phyloP scores from a whole-genome alignment of 805 yeast genomes.

The Lipomyces oligophaga region DNA sequence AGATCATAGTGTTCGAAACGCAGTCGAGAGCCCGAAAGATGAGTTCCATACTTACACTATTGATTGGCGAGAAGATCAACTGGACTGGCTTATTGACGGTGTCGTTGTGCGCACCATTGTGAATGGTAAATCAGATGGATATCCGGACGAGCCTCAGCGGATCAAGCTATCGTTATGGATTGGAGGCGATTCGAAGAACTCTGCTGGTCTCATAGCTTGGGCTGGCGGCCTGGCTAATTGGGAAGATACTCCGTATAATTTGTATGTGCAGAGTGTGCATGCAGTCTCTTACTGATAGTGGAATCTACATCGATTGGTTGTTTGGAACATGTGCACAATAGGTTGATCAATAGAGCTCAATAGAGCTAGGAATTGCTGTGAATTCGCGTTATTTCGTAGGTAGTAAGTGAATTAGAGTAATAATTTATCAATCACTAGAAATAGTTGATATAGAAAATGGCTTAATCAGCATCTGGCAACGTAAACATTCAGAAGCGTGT shows the following conservation, averaged over 20 bases:
- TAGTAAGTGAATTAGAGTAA: too few species aligned
- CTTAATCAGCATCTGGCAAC: too few species aligned
- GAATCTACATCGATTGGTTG: too few species aligned
- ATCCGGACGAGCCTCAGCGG: not conserved
- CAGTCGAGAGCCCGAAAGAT: slow-evolving; percentile 52
- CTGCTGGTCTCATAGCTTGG: not conserved
- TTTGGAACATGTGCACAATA: too few species aligned
- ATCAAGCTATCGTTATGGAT: not conserved
- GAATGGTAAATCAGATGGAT: not conserved
- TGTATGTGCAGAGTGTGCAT: not conserved
- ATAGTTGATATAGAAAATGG: too few species aligned
- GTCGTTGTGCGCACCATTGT: slow-evolving; percentile 46
- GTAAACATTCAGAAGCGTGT: too few species aligned
- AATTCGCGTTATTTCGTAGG: too few species aligned
- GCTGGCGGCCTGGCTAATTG: not conserved
- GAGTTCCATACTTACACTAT: slow-evolving; percentile 71
- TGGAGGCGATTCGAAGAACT: not conserved
- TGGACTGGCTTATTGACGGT: slow-evolving; percentile 74
- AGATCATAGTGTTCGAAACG: slow-evolving; percentile 73
- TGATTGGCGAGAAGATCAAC: slow-evolving; percentile 69
- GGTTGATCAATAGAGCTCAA: too few species aligned
- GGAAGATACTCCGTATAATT: not conserved
- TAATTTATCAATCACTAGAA: too few species aligned
- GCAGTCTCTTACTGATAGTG: too few species aligned
- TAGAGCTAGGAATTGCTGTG: too few species aligned